Evolutionary conservation across 371 early-diverging fungal genomes (phyloP).

Genomic region (Blastocladiella emersonii): DNA sequence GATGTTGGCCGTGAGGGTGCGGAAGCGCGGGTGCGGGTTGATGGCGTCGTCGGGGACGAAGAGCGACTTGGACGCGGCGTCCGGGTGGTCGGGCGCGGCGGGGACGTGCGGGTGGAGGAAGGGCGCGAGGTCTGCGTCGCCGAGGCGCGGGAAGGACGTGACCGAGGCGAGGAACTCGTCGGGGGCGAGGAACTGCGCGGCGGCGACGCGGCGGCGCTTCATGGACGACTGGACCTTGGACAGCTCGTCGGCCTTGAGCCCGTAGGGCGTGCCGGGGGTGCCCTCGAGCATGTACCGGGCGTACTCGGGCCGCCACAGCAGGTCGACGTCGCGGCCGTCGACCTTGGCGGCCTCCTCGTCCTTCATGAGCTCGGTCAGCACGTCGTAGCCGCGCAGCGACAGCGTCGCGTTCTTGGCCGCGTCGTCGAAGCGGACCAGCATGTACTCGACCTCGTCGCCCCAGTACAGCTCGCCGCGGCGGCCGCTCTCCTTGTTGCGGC

Average conservation of each 20-base stretch:
- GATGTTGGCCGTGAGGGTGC: slow-evolving; percentile 88
- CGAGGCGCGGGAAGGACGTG: slow-evolving; percentile 81
- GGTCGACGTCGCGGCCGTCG: neutral
- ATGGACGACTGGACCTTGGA: slow-evolving; percentile 78
- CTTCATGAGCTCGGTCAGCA: slow-evolving; percentile 57
- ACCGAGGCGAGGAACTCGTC: slow-evolving; percentile 67
- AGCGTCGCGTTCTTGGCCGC: slow-evolving; percentile 52
- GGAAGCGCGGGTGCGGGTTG: slow-evolving; percentile 88
- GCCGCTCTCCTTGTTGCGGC: slow-evolving; percentile 49
- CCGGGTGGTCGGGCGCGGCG: slow-evolving; percentile 37
- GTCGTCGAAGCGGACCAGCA: slow-evolving; percentile 70
- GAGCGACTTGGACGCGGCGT: slow-evolving; percentile 55
- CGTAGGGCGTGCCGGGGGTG: slow-evolving; percentile 88
- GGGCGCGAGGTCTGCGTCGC: slow-evolving; percentile 44
- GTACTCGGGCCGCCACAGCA: slow-evolving; percentile 85
- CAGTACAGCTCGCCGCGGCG: slow-evolving; percentile 67
- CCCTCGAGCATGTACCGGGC: slow-evolving; percentile 93
- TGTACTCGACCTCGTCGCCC: slow-evolving; percentile 97
- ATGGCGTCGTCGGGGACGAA: slow-evolving; percentile 91
- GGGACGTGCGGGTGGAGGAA: slow-evolving; percentile 45
- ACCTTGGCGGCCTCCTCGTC: slow-evolving; percentile 35
- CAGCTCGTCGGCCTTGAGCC: slow-evolving; percentile 64
- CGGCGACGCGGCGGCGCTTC: slow-evolving; percentile 23
- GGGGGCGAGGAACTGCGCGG: slow-evolving; percentile 28
- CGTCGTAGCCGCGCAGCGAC: slow-evolving; percentile 69